These are phyloP conservation scores for Capsicum chinense DNA, from an alignment of 257 asterid species.

Conservation along the genomic window DNA sequence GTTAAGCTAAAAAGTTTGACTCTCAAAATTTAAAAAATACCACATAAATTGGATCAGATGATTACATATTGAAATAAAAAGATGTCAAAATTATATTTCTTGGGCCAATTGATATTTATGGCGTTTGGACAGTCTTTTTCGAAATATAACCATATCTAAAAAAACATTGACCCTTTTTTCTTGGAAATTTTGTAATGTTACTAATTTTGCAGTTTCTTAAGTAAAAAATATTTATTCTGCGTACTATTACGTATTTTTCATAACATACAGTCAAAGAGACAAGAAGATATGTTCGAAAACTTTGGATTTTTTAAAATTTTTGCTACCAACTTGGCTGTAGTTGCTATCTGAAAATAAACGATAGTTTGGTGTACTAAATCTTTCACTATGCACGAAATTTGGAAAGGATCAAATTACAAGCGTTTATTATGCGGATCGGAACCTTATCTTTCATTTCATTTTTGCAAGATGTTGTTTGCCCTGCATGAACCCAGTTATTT, in stretches of 20 bases:
- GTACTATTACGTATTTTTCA: neutral
- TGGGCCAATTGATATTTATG: neutral
- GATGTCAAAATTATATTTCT: neutral
- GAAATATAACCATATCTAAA: neutral
- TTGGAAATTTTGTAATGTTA: neutral
- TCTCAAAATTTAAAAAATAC: neutral
- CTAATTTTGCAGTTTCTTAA: neutral
- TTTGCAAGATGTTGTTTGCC: too few species aligned
- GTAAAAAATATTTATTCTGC: neutral
- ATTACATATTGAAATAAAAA: neutral
- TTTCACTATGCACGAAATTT: too few species aligned
- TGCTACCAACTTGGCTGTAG: neutral
- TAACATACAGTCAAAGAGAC: neutral
- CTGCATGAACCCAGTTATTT: too few species aligned
- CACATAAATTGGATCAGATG: neutral
- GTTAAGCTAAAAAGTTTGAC: too few species aligned
- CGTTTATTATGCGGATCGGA: too few species aligned
- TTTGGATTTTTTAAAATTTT: neutral
- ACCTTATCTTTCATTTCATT: too few species aligned
- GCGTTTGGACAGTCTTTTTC: neutral
- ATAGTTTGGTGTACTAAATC: too few species aligned
- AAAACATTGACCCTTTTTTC: neutral
- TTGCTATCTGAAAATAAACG: neutral
- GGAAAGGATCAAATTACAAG: too few species aligned
- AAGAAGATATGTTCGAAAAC: neutral